Conservation (phyloP, 805 yeast genomes). For the Scheffersomyces coipomensis region DNA sequence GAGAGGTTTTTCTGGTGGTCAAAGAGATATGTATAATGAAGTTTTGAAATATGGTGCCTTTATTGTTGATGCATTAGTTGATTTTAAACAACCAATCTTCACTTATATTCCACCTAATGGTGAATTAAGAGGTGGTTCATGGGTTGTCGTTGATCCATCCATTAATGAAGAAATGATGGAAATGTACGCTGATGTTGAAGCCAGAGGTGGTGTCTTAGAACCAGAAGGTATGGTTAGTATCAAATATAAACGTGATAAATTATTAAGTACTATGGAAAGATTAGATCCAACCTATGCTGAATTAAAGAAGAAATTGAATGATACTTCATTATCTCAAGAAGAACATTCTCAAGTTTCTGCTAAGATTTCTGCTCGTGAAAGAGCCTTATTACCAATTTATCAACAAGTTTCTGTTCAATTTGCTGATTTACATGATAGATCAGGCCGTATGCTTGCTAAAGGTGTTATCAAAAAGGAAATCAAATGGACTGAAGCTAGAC, state of each 20-base stretch:
- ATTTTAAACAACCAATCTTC: conserved; percentile 93
- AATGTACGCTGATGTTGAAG: conserved; percentile 95
- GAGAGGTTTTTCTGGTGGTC: conserved; percentile 99
- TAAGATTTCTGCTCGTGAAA: conserved; percentile 76
- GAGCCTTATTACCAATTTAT: conserved; percentile 78
- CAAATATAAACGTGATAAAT: conserved; percentile 92
- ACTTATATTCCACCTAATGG: conserved; percentile 98
- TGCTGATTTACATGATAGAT: conserved; percentile 96
- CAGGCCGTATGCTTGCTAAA: conserved; percentile 96
- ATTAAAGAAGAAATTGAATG: conserved; percentile 60
- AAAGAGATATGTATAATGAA: conserved; percentile 98
- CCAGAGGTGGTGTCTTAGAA: conserved; percentile 97
- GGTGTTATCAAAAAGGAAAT: conserved; percentile 84
- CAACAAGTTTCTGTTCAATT: conserved; percentile 91
- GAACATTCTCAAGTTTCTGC: conserved; percentile 65
- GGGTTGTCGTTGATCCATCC: conserved; percentile 99
- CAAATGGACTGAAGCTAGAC: conserved; percentile 84
- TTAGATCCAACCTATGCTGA: conserved; percentile 74
- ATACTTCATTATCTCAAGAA: conserved; percentile 52
- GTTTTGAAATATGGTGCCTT: conserved; percentile 95
- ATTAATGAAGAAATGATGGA: conserved; percentile 98
- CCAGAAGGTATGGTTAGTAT: conserved; percentile 99
- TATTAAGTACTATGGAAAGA: conserved; percentile 87
- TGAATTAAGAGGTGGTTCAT: conserved; percentile 99
- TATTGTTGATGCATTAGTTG: conserved; percentile 96